Conservation (phyloP, 495 filamentous ascomycete species). For the Penicillium herquei region DNA sequence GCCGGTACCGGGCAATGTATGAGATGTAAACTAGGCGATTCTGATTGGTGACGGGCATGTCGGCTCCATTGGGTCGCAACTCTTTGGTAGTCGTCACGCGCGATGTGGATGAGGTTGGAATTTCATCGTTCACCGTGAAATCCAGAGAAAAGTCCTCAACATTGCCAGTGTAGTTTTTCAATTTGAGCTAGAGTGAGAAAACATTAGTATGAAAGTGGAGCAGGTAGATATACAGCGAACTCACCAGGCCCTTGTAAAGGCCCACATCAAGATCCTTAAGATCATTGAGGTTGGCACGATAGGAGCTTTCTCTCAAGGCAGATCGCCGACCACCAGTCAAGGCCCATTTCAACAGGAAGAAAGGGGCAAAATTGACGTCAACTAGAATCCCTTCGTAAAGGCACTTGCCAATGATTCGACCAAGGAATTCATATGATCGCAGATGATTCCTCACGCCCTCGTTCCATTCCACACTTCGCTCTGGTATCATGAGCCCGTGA, state of each 20-base stretch:
- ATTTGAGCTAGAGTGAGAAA: conserved; percentile 48
- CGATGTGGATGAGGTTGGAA: conserved; percentile 61
- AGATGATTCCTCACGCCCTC: conserved; percentile 60
- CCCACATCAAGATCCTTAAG: conserved; percentile 88
- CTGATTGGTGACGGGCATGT: conserved; percentile 81
- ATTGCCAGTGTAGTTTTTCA: conserved; percentile 87
- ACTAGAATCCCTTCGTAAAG: conserved; percentile 97
- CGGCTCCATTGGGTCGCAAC: conserved; percentile 70
- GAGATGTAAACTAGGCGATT: conserved; percentile 94
- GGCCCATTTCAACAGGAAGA: conserved; percentile 96
- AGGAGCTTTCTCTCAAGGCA: conserved; percentile 64
- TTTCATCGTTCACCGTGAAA: conserved; percentile 67
- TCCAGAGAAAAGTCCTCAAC: conserved; percentile 78
- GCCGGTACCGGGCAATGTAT: conserved; percentile 80
- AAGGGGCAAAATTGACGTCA: conserved; percentile 89
- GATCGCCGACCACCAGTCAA: conserved; percentile 63
- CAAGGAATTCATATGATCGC: conserved; percentile 84
- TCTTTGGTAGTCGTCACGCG: conserved; percentile 59
- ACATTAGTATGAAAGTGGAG: not conserved
- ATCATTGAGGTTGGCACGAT: conserved; percentile 88
- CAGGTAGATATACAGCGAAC: conserved; percentile 9
- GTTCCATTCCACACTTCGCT: conserved; percentile 55
- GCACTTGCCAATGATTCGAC: conserved; percentile 92
- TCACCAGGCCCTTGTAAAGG: conserved; percentile 85
- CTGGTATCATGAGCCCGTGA: conserved; percentile 48